A percentile compares a stretch with the other conserved stretches of the same genome.
Conservation (phyloP, 148 eudicot species). For the Amaranthus palmeri region DNA sequence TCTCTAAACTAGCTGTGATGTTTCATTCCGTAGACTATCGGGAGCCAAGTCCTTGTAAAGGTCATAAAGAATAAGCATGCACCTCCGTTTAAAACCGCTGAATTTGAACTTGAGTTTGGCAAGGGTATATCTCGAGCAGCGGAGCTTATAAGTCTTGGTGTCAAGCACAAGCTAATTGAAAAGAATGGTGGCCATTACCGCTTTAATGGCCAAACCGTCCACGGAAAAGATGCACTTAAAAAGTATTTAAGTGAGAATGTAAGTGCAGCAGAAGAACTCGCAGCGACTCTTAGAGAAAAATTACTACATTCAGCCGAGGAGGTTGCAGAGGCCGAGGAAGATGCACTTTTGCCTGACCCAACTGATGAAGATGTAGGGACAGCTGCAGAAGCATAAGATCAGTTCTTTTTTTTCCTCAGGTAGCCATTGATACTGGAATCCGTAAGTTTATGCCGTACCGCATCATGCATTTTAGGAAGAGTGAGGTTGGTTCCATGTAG, state of each 20-base stretch:
- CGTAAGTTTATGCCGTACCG: neutral
- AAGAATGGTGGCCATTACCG: conserved; percentile 36
- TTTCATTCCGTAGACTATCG: conserved; percentile 51
- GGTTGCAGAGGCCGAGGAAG: conserved; percentile 33
- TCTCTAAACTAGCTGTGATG: neutral
- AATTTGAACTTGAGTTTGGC: conserved; percentile 90
- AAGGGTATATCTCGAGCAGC: conserved; percentile 68
- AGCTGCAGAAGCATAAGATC: conserved; percentile 45
- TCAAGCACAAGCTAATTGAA: conserved; percentile 63
- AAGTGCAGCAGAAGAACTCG: conserved; percentile 48
- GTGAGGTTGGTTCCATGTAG: conserved; percentile 5
- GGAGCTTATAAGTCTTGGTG: conserved; percentile 67
- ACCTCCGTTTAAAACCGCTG: conserved; percentile 75
- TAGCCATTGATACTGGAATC: neutral
- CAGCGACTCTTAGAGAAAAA: conserved; percentile 49
- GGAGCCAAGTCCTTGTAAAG: conserved; percentile 79
- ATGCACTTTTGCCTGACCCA: conserved; percentile 36
- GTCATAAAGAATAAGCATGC: conserved; percentile 94
- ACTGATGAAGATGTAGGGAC: conserved; percentile 55
- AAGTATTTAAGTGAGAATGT: conserved; percentile 42
- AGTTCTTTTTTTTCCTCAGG: neutral
- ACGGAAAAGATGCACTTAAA: conserved; percentile 64
- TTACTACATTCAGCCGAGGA: conserved; percentile 36
- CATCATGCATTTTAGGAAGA: conserved; percentile 8
- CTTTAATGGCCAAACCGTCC: conserved; percentile 40